Percentiles rank a stretch among this genome's conserved stretches.
Evolutionary conservation across 257 asterid species (phyloP).

Genomic region (Petunia axillaris): DNA sequence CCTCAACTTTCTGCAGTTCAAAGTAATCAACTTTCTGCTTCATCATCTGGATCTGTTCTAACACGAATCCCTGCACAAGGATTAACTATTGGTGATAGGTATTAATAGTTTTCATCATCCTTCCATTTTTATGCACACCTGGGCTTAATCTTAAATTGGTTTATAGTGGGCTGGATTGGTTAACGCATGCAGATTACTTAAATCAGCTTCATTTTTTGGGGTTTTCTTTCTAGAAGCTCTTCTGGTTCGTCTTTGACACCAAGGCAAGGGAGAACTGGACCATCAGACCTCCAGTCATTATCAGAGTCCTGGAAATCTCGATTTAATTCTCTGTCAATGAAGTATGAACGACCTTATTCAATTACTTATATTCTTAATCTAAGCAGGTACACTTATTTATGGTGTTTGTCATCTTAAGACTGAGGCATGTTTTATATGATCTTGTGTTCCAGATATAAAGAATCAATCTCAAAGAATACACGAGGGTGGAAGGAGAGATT

Average conservation of each 20-base stretch:
- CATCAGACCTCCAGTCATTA: slow-evolving; percentile 72
- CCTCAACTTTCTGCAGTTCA: slow-evolving; percentile 38
- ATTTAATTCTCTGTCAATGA: slow-evolving; percentile 70
- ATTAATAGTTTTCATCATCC: slow-evolving; percentile 31
- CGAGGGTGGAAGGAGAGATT: slow-evolving; percentile 90
- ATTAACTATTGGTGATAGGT: slow-evolving; percentile 54
- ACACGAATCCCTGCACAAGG: slow-evolving; percentile 40
- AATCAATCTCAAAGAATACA: slow-evolving; percentile 76
- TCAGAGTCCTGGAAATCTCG: slow-evolving; percentile 88
- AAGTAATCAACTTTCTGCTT: slow-evolving; percentile 48
- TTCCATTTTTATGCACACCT: not conserved
- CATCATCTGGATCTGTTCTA: slow-evolving; percentile 54
- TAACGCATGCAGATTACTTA: not conserved
- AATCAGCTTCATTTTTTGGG: slow-evolving; percentile 21
- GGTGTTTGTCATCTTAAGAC: slow-evolving; percentile 21
- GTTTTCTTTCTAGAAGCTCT: slow-evolving; percentile 46
- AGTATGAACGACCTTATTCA: slow-evolving; percentile 48
- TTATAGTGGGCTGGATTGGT: not conserved
- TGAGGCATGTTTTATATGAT: slow-evolving; percentile 22
- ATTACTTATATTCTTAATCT: not conserved
- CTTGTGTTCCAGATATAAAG: slow-evolving; percentile 67
- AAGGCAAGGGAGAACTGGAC: slow-evolving; percentile 73
- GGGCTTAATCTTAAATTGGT: not conserved
- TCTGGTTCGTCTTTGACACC: slow-evolving; percentile 44
- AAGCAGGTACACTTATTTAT: not conserved